A percentile compares a stretch with the other conserved stretches of the same genome.
Conservation (phyloP, 768 basidiomycete species). For the Phlebiopsis flavidoalba region DNA sequence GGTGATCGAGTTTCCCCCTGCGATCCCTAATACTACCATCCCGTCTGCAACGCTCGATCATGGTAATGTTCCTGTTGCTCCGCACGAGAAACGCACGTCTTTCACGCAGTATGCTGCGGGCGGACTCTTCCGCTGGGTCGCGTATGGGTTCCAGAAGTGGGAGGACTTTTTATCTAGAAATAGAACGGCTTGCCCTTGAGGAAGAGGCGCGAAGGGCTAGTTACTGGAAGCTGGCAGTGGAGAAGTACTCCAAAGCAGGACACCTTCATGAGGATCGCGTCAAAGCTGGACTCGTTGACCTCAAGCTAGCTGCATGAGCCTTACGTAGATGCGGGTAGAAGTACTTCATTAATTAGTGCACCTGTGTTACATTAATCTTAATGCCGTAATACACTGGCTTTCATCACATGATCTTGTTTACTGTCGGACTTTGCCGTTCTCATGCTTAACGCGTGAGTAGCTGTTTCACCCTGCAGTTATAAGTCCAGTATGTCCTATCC, state of each 20-base stretch:
- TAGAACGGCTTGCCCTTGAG: neutral
- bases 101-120: neutral
- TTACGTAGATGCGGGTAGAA: no score
- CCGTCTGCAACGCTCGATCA: neutral
- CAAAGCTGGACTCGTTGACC: no score
- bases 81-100: no score
- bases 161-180: neutral
- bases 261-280: neutral
- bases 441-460: no score
- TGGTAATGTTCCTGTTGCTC: neutral
- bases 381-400: no score
- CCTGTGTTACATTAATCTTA: no score
- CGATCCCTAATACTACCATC: neutral
- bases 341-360: no score
- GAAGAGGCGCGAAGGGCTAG: neutral
- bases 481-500: no score
- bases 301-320: no score
- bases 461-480: no score
- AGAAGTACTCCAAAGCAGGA: neutral
- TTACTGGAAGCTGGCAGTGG: neutral
- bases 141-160: neutral
- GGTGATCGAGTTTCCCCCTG: neutral
- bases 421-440: no score
- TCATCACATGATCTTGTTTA: no score
- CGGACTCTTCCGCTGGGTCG: neutral